Base-by-base conservation (phyloP, 176 grass and related monocot genomes). In the Chrysopogon serrulatus region DNA sequence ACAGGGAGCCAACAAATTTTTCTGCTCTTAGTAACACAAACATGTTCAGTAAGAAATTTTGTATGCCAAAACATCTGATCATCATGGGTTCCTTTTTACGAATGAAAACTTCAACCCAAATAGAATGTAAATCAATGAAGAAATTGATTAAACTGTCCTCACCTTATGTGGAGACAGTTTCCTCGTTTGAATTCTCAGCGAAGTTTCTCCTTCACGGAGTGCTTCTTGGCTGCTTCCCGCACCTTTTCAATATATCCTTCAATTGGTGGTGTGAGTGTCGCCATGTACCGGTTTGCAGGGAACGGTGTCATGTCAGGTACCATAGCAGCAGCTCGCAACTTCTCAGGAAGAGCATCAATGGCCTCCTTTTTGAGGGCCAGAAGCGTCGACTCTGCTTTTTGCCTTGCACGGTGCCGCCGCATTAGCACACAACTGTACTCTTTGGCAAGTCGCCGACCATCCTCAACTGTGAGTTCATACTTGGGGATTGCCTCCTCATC, bases 391-490 rank as follows among this genome's bases (percentile, higher is more conserved):
- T 97, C 92, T 2, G 92, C 90, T 32, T 90, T 91, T 77, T 92
- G 95, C 34, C 90, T 87, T 34, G 90, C 85, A 28, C 95, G 90
- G 73, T 97, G 92, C 35, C 61, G 75, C 57, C 86, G 88, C 95
- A 97, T 97, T 71, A 97, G 85, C 74, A 94, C 83, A 65, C 86
- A 86, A 82, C 92, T 97, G 86, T 91, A 97, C 70, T 94, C 86
- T 82, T 94, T 94, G 47, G 88, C 95, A 39, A 94, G 88, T 30
- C 73, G 88, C 15, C 83, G 84, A 30, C 95, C 95, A 86, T 97
- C 92, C 59, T 92, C 90, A 1, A 94, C 88, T 8, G 90, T 97
- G 28, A 97, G 86, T 28, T 94, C 87, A 76, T 97, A 97, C 82
- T 85, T 85, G 42, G 88, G 94, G 79, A 97, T 94, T 36, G 89